Conservation (phyloP, 1,284 basidiomycete species). For the Cryptococcus jaspeensis region DNA sequence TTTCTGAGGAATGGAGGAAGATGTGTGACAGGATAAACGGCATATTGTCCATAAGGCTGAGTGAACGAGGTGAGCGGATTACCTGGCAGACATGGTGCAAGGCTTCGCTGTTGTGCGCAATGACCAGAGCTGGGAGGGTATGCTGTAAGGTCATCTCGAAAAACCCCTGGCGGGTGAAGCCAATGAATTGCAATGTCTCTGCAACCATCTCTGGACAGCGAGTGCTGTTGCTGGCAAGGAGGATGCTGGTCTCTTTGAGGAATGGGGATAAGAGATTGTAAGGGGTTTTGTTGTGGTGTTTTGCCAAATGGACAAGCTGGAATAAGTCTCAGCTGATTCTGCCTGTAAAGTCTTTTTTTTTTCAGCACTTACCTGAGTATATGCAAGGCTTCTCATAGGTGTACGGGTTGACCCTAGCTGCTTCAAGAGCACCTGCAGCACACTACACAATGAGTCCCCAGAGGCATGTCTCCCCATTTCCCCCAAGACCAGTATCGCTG, state of each 20-base stretch:
- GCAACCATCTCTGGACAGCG: slow-evolving; percentile 56
- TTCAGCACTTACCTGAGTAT: slow-evolving; percentile 60
- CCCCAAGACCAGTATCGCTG: slow-evolving; percentile 27
- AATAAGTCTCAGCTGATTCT: neutral
- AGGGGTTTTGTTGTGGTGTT: slow-evolving; percentile 61
- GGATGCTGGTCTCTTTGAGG: slow-evolving; percentile 66
- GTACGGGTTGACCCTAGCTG: slow-evolving; percentile 67
- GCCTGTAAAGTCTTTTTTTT: neutral
- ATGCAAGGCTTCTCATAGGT: slow-evolving; percentile 67
- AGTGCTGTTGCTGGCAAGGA: slow-evolving; percentile 62
- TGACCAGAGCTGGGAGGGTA: slow-evolving; percentile 71
- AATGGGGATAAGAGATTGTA: slow-evolving; percentile 71
- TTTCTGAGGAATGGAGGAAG: slow-evolving; percentile 62
- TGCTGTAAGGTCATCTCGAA: slow-evolving; percentile 64
- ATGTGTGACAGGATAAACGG: slow-evolving; percentile 69
- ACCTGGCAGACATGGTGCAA: slow-evolving; percentile 56
- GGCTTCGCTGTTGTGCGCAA: slow-evolving; percentile 57
- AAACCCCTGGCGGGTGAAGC: slow-evolving; percentile 57
- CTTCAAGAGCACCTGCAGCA: slow-evolving; percentile 65
- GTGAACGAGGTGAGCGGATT: slow-evolving; percentile 57
- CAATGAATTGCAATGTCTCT: slow-evolving; percentile 45
- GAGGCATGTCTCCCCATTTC: slow-evolving; percentile 56
- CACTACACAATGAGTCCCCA: slow-evolving; percentile 60
- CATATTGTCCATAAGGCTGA: slow-evolving; percentile 63
- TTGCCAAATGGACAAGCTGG: slow-evolving; percentile 58